Base-by-base conservation (phyloP, 192 early-diverging fungal species). In the Blastocladiella britannica region DNA sequence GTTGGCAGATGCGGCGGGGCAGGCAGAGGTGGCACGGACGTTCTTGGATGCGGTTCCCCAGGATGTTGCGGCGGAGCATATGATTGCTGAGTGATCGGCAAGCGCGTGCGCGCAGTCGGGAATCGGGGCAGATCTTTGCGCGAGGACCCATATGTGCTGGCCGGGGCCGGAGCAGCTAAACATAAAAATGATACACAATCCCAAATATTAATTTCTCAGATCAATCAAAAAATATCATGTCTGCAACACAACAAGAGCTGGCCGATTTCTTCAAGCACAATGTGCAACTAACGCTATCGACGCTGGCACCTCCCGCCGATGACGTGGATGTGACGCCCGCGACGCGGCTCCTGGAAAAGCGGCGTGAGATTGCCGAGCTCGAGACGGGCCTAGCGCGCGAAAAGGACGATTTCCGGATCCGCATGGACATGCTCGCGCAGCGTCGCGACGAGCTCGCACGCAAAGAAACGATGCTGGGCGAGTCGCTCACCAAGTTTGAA, bases 391-490 rank as follows among this genome's bases (percentile, higher is more conserved):
- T 80, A 9, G 59, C 59, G 52, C 65, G 69, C 43, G 77, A 80
- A 58, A 80, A 80, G 63, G 76, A 80, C 53, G 78, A 80, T 55
- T 80, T 80, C 62, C 69, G 77, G 25, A 65, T 76, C 61, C 80
- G 80, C 58, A 80, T 80, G 68, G 74, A 80, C 55, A 63, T 66
- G n/a, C 65, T 80, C 30, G 63, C 65, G 5, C 70, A 75, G 60
- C 59, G 78, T 54, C 27, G 77, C 27, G 78, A 79, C 55, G 78
- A 80, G 58, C 62, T 80, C 6, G 68, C 65, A n/a, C 56, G 71
- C 25, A 79, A 79, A 58, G 76, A 80, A 53, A 54, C 54, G 15
- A 66, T 68, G 60, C 61, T 80, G 29, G 74, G 75, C 60, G 77
- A 80, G 57, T 65, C 62, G 43, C 61, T 79, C 28, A 57, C 70